Conservation (phyloP, 2,329 filamentous ascomycete species). For the Sporothrix mexicana region DNA sequence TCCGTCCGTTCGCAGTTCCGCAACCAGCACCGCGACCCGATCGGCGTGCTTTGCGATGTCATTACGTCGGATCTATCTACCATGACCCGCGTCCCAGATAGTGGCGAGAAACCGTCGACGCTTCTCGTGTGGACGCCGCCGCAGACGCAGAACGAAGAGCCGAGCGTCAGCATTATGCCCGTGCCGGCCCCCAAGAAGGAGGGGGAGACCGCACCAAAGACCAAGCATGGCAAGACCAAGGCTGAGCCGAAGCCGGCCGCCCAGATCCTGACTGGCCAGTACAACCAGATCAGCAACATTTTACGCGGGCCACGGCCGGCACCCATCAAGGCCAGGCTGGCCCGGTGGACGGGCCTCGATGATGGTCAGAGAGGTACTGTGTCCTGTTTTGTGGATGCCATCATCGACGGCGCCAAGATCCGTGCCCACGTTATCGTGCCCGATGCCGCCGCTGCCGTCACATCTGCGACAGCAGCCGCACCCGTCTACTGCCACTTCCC, state of each 20-base stretch:
- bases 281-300: conserved; percentile 4
- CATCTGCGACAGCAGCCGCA: background rate
- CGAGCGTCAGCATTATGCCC: background rate
- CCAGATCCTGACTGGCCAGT: background rate
- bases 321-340: background rate
- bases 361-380: background rate
- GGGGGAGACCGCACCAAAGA: too few species aligned
- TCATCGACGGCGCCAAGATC: background rate
- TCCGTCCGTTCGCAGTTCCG: conserved; percentile 39
- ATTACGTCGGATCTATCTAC: conserved; percentile 20
- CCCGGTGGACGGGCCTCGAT: background rate
- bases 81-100: background rate
- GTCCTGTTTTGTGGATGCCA: background rate
- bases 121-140: background rate
- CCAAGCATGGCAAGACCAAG: background rate
- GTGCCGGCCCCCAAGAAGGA: background rate
- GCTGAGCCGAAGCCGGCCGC: background rate
- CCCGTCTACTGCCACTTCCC: conserved; percentile 43
- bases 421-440: background rate
- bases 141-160: background rate
- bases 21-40: conserved; percentile 46
- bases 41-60: conserved; percentile 43
- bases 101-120: background rate
- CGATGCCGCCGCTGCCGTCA: background rate
- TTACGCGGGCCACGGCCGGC: background rate